phyloP scores from a whole-genome alignment of 2,329 filamentous ascomycete genomes.

The Fusarium sp. region DNA sequence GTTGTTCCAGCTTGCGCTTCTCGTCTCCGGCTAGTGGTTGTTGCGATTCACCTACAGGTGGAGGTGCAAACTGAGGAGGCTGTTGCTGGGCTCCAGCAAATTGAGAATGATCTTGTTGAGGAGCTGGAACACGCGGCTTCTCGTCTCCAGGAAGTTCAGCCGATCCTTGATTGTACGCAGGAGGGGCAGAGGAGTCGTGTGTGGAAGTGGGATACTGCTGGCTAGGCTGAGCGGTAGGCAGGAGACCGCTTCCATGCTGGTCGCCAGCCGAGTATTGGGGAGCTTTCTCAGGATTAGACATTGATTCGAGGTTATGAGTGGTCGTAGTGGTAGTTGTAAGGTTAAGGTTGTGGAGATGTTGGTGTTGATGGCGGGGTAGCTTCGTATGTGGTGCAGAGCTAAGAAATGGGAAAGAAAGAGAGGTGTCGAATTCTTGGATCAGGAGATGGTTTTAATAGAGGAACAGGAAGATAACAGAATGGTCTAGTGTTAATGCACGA shows the following conservation, averaged over 20 bases:
- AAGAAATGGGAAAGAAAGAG: not conserved
- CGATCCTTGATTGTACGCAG: conserved; percentile 30
- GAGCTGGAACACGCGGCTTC: conserved; percentile 14
- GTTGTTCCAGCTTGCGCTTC: conserved; percentile 36
- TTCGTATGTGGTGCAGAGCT: conserved; percentile 25
- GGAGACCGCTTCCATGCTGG: conserved; percentile 33
- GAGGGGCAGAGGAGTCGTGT: conserved; percentile 29
- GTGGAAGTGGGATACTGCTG: conserved; percentile 33
- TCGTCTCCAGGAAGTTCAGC: conserved; percentile 38
- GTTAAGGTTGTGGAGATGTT: conserved; percentile 9
- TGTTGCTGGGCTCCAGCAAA: conserved; percentile 13
- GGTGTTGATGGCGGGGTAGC: conserved; percentile 40
- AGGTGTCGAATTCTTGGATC: not conserved
- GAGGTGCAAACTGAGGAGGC: conserved; percentile 25
- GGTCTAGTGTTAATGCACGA: conserved; percentile 3
- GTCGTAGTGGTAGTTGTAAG: conserved; percentile 19
- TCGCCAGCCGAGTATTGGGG: conserved; percentile 34
- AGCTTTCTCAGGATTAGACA: conserved; percentile 43
- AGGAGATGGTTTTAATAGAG: conserved; percentile 31
- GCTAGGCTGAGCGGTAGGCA: conserved; percentile 26
- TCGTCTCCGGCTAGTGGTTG: conserved; percentile 25
- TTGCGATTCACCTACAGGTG: conserved; percentile 2
- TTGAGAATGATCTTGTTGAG: not conserved
- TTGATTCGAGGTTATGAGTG: conserved; percentile 13
- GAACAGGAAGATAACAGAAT: not conserved